Conservation (phyloP, 805 yeast genomes). For the Candida dendrica region DNA sequence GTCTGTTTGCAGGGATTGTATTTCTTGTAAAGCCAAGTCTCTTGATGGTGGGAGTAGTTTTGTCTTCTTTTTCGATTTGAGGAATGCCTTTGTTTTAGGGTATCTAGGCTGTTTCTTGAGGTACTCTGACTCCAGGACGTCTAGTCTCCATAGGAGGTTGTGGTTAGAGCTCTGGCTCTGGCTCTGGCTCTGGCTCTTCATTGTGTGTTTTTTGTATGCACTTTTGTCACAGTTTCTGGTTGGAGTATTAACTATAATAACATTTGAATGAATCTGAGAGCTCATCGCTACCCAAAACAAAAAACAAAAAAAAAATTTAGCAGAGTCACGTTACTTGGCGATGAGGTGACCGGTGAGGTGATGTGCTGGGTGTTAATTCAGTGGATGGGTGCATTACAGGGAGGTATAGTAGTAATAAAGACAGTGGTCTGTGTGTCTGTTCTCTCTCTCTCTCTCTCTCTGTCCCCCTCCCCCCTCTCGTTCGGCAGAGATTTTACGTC, state of each 20-base stretch:
- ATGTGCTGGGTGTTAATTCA: too few relatives aligned
- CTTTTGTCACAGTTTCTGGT: not conserved
- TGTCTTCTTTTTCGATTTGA: conserved; percentile 36
- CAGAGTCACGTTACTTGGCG: not conserved
- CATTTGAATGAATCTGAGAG: not conserved
- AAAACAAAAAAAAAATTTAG: not conserved
- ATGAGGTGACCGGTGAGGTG: too few relatives aligned
- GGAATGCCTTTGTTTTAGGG: conserved; percentile 31
- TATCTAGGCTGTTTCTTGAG: conserved; percentile 37
- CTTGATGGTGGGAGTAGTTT: conserved; percentile 32
- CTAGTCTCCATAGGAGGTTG: conserved; percentile 46
- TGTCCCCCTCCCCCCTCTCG: too few relatives aligned
- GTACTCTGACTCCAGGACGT: conserved; percentile 46
- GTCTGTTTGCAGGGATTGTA: conserved; percentile 35
- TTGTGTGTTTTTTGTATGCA: not conserved
- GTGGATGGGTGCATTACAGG: too few relatives aligned
- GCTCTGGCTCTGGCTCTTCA: conserved; percentile 29
- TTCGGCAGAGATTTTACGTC: too few relatives aligned
- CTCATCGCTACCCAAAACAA: too few relatives aligned
- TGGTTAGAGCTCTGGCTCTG: too few relatives aligned
- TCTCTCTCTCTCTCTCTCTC: too few relatives aligned
- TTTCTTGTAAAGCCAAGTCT: conserved; percentile 38
- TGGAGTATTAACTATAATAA: not conserved
- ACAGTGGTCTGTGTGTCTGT: too few relatives aligned
- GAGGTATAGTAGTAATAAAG: too few relatives aligned